Evolutionary conservation across 345 rosid species (phyloP), one percentile per base, ranked within the genome.

Genomic region (Populus nigra): DNA sequence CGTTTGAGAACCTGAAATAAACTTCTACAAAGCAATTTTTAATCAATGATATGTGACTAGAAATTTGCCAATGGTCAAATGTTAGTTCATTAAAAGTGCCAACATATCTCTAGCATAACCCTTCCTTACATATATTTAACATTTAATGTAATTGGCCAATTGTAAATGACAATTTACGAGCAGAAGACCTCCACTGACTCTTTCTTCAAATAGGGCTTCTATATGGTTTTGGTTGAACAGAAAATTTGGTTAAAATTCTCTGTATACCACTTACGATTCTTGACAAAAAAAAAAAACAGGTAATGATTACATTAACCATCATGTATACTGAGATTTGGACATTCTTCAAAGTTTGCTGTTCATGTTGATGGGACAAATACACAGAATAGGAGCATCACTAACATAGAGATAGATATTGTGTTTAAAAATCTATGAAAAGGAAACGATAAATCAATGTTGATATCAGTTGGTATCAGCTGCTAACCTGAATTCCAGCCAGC

Each of bases 401-500:
- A n/a, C n/a, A n/a, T n/a, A 12, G 35, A 36, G 10, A 3, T 27
- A n/a, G 41, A 59, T 45, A 65, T 29, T 41, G 31, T 45, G 8
- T 33, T 66, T 59, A 62, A 50, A 20, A 45, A 23, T 4, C 23
- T 11, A 20, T 36, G 45, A 4, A 65, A 31, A 66, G 31, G 13
- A 57, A 33, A 70, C 0, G n/a, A 69, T 7, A 20, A 59, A 38
- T 9, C 5, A 50, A 50, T 17, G 61, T 50, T 50, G 31, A 18
- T 23, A 47, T 8, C 49, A 47, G 17, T 2, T 33, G 59, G 68
- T 15, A 35, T 47, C 36, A 31, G 33, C 33, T 55, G 35, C 82
- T 71, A 29, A 79, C 85, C 83, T 79, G 83, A 49, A 74, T 50
- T 68, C 85, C 85, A 50, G 83, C 83, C 22, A 83, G 47, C 11